A percentile compares a stretch with the other conserved stretches of the same genome.
These are phyloP conservation scores for Aphanomyces stellatus DNA, from an alignment of 352 stramenopile genomes.

Conservation along the genomic window DNA sequence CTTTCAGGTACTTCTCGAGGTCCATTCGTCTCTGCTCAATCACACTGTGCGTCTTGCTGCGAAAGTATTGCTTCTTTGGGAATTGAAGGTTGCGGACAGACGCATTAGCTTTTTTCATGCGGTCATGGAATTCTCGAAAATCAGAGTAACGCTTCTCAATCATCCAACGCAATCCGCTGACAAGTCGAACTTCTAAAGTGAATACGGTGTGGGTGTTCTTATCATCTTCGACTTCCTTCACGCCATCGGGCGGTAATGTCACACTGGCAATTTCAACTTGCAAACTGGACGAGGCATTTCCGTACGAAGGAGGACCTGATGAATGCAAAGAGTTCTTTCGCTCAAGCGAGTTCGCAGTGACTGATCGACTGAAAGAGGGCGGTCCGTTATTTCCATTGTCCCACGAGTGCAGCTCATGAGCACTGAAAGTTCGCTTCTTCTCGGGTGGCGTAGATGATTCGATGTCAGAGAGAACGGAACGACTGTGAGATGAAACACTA, in stretches of 20 bases:
- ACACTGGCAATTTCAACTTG: conserved; percentile 76
- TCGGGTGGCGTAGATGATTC: background rate
- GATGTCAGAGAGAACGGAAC: background rate
- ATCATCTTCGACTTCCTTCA: conserved; percentile 75
- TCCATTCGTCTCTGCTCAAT: conserved; percentile 78
- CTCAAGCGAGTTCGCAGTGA: background rate
- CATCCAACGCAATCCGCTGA: conserved; percentile 77
- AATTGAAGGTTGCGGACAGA: conserved; percentile 76
- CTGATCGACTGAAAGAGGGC: conserved; percentile 6
- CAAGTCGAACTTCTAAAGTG: conserved; percentile 64
- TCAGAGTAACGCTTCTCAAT: conserved; percentile 86
- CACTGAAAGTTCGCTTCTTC: conserved; percentile 11
- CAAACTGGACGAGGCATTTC: background rate
- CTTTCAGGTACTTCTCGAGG: conserved; percentile 84
- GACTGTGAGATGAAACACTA: background rate
- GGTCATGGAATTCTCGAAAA: conserved; percentile 79
- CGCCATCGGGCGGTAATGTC: conserved; percentile 46
- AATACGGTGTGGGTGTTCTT: conserved; percentile 78
- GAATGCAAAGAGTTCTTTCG: background rate
- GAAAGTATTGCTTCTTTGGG: conserved; percentile 80
- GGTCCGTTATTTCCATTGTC: background rate
- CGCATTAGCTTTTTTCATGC: conserved; percentile 66
- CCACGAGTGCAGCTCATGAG: background rate
- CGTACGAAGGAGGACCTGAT: background rate
- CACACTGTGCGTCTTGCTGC: conserved; percentile 74